These are phyloP conservation scores for Paramecium tetraurelia DNA, from an alignment of 73 alveolate species.

Conservation along the genomic window DNA sequence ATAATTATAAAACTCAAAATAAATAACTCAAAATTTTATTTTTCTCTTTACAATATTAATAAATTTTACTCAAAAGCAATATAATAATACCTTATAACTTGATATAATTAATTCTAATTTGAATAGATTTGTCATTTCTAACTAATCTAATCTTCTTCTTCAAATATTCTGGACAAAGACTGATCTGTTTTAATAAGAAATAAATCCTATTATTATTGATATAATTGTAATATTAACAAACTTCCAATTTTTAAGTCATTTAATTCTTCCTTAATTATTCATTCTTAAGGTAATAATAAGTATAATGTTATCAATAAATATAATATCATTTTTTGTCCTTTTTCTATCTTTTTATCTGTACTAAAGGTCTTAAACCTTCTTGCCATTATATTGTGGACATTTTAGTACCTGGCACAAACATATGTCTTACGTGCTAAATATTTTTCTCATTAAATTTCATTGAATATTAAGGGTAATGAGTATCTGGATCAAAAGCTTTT, in stretches of 20 bases:
- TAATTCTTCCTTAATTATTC: no score
- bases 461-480: background rate
- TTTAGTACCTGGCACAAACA: background rate
- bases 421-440: background rate
- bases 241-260: no score
- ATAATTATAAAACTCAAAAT: background rate
- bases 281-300: background rate
- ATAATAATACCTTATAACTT: no score
- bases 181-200: no score
- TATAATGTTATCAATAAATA: background rate
- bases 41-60: background rate
- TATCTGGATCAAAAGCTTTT: constrained; percentile 42
- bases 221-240: no score
- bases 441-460: constrained; percentile 8
- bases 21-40: background rate
- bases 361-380: background rate
- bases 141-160: no score
- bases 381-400: constrained; percentile 9
- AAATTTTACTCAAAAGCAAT: background rate
- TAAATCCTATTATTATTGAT: no score
- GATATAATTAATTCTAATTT: no score
- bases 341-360: background rate
- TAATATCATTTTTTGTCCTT: background rate
- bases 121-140: no score
- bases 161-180: no score